Conservation (phyloP, 1,284 basidiomycete genomes). For the Quambalaria eucalypti region DNA sequence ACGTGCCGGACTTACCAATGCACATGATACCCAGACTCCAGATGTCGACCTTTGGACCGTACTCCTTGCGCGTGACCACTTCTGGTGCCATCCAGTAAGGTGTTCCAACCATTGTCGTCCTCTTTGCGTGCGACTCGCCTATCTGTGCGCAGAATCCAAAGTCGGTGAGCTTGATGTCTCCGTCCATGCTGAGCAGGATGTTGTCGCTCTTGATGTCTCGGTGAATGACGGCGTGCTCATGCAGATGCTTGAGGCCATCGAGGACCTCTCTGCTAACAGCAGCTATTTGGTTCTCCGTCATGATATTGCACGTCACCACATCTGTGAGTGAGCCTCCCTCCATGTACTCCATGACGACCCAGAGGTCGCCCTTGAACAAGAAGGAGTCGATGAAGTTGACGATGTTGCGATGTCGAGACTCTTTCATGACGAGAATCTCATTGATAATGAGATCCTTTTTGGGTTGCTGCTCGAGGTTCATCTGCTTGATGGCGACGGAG, state of each 20-base stretch:
- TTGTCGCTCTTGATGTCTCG: constrained; percentile 98
- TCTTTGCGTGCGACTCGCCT: constrained; percentile 80
- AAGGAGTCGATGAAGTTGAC: constrained; percentile 99
- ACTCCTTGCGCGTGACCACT: constrained; percentile 95
- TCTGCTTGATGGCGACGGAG: constrained; percentile 97
- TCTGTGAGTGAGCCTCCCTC: constrained; percentile 82
- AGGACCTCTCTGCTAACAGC: constrained; percentile 82
- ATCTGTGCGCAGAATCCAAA: constrained; percentile 99
- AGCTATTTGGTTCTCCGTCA: constrained; percentile 87
- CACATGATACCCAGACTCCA: constrained; percentile 99
- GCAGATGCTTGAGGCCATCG: constrained; percentile 82
- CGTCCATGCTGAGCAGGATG: constrained; percentile 78
- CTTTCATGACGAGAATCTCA: constrained; percentile 97
- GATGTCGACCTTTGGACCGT: constrained; percentile 96
- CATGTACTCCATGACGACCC: constrained; percentile 99
- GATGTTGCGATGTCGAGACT: constrained; percentile 90
- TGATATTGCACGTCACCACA: constrained; percentile 90
- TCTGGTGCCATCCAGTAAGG: constrained; percentile 99
- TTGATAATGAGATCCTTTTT: constrained; percentile 99
- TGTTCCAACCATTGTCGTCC: constrained; percentile 99
- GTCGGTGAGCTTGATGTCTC: constrained; percentile 96
- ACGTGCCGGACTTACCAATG: constrained; percentile 51
- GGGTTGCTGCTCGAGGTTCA: constrained; percentile 98
- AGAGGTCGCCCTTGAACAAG: constrained; percentile 90
- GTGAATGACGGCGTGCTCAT: constrained; percentile 89